Conservation (phyloP, 352 stramenopile genomes). For the Pythium dissotocum region DNA sequence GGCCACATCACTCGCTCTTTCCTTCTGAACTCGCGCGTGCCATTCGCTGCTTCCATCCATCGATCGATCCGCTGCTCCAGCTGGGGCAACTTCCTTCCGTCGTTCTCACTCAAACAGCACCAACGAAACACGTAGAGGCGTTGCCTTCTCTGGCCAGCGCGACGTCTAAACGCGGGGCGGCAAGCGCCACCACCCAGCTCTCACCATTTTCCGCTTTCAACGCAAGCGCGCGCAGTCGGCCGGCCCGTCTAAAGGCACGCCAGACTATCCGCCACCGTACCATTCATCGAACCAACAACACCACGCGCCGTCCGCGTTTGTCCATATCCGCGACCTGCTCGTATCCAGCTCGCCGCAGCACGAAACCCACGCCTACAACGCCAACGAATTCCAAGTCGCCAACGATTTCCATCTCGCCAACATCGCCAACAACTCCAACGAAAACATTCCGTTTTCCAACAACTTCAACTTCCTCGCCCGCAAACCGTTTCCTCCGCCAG, state of each 20-base stretch:
- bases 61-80: not conserved
- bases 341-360: not conserved
- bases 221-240: constrained; percentile 18
- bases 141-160: not conserved
- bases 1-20: constrained; percentile 1
- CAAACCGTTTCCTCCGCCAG: not conserved
- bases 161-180: not conserved
- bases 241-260: not conserved
- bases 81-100: not conserved
- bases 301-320: not conserved
- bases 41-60: not conserved
- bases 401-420: constrained; percentile 3
- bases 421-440: constrained; percentile 5
- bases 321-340: not conserved
- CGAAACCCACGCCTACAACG: not conserved
- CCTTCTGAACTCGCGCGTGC: not conserved
- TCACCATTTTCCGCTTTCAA: constrained; percentile 25
- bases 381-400: constrained; percentile 6
- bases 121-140: constrained; percentile 1
- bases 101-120: not conserved
- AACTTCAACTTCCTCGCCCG: constrained; percentile 2
- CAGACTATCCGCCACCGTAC: not conserved
- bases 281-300: not conserved
- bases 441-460: not conserved
- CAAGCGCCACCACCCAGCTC: not conserved